Evolutionary conservation across 2,329 filamentous ascomycete genomes (phyloP).

Genomic region (Colletotrichum shisoi): DNA sequence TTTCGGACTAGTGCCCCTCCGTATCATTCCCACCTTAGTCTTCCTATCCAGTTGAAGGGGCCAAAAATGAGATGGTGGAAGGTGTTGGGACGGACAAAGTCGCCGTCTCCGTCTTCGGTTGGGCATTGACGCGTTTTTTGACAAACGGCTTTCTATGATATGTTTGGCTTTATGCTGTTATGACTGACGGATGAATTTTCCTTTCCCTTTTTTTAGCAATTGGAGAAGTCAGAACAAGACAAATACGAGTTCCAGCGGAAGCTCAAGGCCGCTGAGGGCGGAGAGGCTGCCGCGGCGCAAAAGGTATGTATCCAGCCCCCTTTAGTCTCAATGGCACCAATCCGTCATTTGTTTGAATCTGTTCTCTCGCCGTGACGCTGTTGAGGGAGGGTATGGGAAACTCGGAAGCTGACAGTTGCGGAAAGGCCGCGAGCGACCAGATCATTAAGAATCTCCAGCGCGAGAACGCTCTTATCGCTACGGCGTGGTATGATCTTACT

Average conservation of each 20-base stretch:
- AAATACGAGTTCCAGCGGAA: constrained; percentile 64
- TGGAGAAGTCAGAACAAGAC: constrained; percentile 65
- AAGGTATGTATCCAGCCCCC: constrained; percentile 56
- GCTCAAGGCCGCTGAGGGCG: constrained; percentile 62
- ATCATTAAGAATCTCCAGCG: constrained; percentile 74
- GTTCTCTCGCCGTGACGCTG: background rate
- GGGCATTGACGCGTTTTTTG: constrained; percentile 9
- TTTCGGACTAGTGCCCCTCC: constrained; percentile 8
- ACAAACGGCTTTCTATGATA: too few species aligned
- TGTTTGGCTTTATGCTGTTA: background rate
- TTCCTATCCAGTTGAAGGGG: background rate
- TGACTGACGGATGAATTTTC: constrained; percentile 40
- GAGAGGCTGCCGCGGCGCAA: constrained; percentile 58
- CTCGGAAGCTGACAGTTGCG: constrained; percentile 1
- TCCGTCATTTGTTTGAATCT: background rate
- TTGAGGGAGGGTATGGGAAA: background rate
- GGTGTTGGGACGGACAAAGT: constrained; percentile 3
- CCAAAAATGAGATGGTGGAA: constrained; percentile 17
- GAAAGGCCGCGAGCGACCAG: constrained; percentile 61
- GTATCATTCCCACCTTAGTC: constrained; percentile 8
- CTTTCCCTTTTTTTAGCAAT: constrained; percentile 55
- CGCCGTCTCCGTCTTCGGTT: background rate
- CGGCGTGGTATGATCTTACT: constrained; percentile 87
- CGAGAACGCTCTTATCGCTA: constrained; percentile 79
- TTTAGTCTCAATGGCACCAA: background rate